Evolutionary conservation across 441 rosid genomes (phyloP), one percentile per base, ranked within the genome.

Genomic region (Capsella rubella): DNA sequence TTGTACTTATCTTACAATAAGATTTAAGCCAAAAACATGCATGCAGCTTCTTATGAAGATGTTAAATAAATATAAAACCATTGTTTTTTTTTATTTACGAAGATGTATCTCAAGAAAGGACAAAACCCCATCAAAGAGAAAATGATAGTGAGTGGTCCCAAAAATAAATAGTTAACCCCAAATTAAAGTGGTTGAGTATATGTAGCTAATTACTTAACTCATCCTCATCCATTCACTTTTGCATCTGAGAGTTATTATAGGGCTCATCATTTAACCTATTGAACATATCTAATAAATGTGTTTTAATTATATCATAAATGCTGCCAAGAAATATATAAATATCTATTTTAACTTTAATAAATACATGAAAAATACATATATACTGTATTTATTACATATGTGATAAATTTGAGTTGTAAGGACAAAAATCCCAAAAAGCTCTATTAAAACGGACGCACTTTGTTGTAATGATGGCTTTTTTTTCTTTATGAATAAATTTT

Each of bases 1-100:
- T 59, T 59, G 64, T 59, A 58, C 46, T 18, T 37, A 58, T 18
- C 15, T 37, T 18, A 18, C 29, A 34, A 34, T 34, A 58, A 59
- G 32, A 35, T 57, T 57, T 16, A 16, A 16, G 18, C 18, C 18
- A 16, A 16, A 16, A 16, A 16, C 18, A 16, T 16, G 18, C 18
- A 16, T 16, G 18, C 18, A 16, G 18, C 18, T 55, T 32, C 0
- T 1, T 18, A 4, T 28, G 12, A 45, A 21, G 35, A 57, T 45
- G n/a, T 56, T 28, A 0, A 43, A 32, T 16, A 13, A 57, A 46
- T 69, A 21, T 6, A 58, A 16, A 46, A 12, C 3, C 12, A 46
- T 32, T 32, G 0, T 1, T 32, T 1, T 31, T 31, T 29, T 3
- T 21, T 5, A 18, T 32, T 53, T 3, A 12, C 15, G 35, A 3